A percentile compares a stretch with the other conserved stretches of the same genome.
Conservation (phyloP, 768 basidiomycete genomes). For the Boletus bicolor region DNA sequence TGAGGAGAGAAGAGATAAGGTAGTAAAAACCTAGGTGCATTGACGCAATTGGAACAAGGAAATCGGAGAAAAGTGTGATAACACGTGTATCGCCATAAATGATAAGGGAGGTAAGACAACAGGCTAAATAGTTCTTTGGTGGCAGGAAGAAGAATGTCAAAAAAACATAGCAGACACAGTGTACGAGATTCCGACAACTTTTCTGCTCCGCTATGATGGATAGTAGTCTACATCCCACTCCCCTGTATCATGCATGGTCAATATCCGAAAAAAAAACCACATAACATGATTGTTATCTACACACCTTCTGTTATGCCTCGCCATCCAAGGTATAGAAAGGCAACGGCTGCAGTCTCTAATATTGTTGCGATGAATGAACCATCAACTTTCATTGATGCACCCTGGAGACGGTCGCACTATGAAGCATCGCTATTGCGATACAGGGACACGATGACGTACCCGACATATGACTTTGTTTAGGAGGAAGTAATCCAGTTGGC, state of each 20-base stretch:
- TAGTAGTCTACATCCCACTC: slow-evolving; percentile 55
- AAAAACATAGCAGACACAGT: slow-evolving; percentile 14
- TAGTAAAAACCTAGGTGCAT: background rate
- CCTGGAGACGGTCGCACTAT: slow-evolving; percentile 36
- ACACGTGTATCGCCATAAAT: slow-evolving; percentile 7
- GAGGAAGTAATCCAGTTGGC: slow-evolving; percentile 82
- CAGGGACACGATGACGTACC: slow-evolving; percentile 34
- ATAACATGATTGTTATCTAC: slow-evolving; percentile 17
- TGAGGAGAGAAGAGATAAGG: background rate
- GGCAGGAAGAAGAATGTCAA: background rate
- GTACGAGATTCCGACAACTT: background rate
- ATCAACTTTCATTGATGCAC: slow-evolving; percentile 68
- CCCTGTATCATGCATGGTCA: slow-evolving; percentile 28
- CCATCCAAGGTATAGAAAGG: slow-evolving; percentile 76
- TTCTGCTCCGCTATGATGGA: slow-evolving; percentile 28
- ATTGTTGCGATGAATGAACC: slow-evolving; percentile 85
- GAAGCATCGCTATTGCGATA: slow-evolving; percentile 5
- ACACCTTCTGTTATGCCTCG: slow-evolving; percentile 83
- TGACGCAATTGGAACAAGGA: background rate
- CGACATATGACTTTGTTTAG: slow-evolving; percentile 74
- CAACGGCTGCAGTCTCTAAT: slow-evolving; percentile 74
- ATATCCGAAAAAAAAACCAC: background rate
- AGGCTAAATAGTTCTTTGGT: slow-evolving; percentile 4
- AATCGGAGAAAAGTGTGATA: background rate
- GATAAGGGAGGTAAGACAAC: slow-evolving; percentile 3